Base-by-base conservation (phyloP, 1,284 basidiomycete species). In the Cryptococcus sp. region DNA sequence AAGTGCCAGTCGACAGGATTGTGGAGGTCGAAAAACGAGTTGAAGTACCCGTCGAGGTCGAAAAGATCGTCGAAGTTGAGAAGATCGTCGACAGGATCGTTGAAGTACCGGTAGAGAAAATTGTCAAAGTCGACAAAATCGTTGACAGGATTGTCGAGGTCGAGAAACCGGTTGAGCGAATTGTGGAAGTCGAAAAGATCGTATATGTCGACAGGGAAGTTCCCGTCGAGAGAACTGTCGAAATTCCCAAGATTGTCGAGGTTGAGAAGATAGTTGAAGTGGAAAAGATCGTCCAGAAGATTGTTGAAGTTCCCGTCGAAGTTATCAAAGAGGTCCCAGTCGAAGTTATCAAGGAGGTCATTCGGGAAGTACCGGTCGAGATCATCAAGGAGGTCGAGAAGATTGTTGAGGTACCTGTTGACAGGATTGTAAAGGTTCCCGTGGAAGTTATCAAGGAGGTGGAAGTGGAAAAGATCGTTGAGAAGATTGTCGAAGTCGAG, bases 191-290 rank as follows among this genome's bases (percentile, higher is more conserved):
- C 51, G 63, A 61, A 49, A 72, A 80, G 56, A 64, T 62, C 33
- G 61, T 72, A 32, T 72, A 76, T 49, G 71, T 74, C 15, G 58
- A 59, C 59, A 63, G 43, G 51, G 62, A 67, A 10, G 68, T 74
- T 13, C 64, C 71, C 52, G 50, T 59, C 71, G 78, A 58, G 49
- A 46, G 33, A 57, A 59, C 60, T 15, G 79, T 83, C 53, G 83
- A 83, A 49, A 64, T 74, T 37, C 59, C 80, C 78, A 64, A 60
- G 52, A 56, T 46, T 53, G 64, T 79, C 76, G 73, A 65, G 23
- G 71, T 77, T 13, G 63, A 70, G 54, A 79, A 55, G 74, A 77
- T 61, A 35, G 80, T 79, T 47, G 55, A 61, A 41, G 46, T 78
- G 33, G 62, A 64, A 31, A 58, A 58, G 58, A 59, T 68, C 46